A percentile compares a stretch with the other conserved stretches of the same genome.
Conservation (phyloP, 257 asterid species). For the Scutellaria minor region DNA sequence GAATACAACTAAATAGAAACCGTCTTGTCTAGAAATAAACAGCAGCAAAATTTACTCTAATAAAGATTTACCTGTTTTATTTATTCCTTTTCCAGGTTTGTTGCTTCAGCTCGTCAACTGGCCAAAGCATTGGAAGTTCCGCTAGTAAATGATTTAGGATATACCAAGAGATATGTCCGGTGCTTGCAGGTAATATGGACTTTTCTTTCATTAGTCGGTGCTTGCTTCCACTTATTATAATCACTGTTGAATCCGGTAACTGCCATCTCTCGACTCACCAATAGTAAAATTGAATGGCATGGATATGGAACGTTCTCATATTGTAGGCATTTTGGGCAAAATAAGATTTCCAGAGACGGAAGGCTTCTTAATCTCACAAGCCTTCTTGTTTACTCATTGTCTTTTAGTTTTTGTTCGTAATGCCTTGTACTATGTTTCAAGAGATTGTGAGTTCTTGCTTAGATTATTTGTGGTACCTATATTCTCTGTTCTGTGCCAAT, state of each 20-base stretch:
- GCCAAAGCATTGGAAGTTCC: slow-evolving; percentile 97
- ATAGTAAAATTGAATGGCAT: not conserved
- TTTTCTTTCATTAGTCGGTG: not conserved
- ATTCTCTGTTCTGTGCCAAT: not conserved
- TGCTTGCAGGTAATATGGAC: slow-evolving; percentile 77
- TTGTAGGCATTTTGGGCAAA: not conserved
- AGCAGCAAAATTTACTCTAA: not conserved
- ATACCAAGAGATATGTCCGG: slow-evolving; percentile 93
- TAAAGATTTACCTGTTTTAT: not conserved
- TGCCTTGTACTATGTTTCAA: not conserved
- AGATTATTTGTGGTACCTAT: not conserved
- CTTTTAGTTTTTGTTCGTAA: not conserved
- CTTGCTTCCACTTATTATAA: slow-evolving; percentile 16
- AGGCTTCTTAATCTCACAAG: slow-evolving; percentile 4
- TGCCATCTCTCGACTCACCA: not conserved
- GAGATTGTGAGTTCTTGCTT: not conserved
- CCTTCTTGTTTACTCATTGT: not conserved
- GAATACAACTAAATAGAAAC: not conserved
- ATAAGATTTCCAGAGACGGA: not conserved
- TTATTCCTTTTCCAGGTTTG: slow-evolving; percentile 61
- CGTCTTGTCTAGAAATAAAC: slow-evolving; percentile 1
- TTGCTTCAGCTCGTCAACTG: slow-evolving; percentile 91
- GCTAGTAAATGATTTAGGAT: slow-evolving; percentile 91
- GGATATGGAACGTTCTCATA: not conserved
- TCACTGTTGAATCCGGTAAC: not conserved